Base-by-base conservation (phyloP, 331 rosid species). In the Quercus tomentella region DNA sequence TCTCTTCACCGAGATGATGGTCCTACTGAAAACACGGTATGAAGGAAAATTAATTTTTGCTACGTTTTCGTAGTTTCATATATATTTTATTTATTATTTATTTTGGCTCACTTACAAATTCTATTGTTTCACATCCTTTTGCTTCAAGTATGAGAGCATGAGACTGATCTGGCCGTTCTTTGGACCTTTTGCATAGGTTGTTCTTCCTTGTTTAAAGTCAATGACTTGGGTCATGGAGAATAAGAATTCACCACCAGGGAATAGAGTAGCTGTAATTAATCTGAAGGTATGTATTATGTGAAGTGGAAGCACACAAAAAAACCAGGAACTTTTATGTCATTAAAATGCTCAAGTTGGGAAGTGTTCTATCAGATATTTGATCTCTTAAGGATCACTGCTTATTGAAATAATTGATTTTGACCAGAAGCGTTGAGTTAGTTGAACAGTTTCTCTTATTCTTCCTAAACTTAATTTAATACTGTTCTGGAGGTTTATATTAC, bases 191-290 rank as follows among this genome's bases (percentile, higher is more conserved):
- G 35, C 66, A 28, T 76, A 94, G 98, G 91, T 83, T 74, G 91
- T 89, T 87, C 98, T 94, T 79, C 98, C 97, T 43, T 91, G 92
- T 83, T 85, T 90, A 63, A 94, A 94, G 87, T 92, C 98, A 80
- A 94, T 94, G 98, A 94, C 97, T 56, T 94, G 98, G 98, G 96
- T 90, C 62, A 94, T 94, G 98, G 98, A 94, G 92, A 92, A 88
- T 82, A 94, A 92, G 86, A 92, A 85, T 83, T 91, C 97, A 74
- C 62, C 87, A 76, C 92, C 92, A 4, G 97, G 91, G 81, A 92
- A 87, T 67, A 89, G 87, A 88, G 93, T 92, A 52, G 98, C 97
- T 81, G 94, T 91, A 74, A 92, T 94, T 75, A 94, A 89, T 78
- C 88, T 94, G 80, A 94, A 94, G 93, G 98, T 92, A 82, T 4